phyloP scores from a whole-genome alignment of 2,329 filamentous ascomycete genomes.

The Zymoseptoria crescenta region DNA sequence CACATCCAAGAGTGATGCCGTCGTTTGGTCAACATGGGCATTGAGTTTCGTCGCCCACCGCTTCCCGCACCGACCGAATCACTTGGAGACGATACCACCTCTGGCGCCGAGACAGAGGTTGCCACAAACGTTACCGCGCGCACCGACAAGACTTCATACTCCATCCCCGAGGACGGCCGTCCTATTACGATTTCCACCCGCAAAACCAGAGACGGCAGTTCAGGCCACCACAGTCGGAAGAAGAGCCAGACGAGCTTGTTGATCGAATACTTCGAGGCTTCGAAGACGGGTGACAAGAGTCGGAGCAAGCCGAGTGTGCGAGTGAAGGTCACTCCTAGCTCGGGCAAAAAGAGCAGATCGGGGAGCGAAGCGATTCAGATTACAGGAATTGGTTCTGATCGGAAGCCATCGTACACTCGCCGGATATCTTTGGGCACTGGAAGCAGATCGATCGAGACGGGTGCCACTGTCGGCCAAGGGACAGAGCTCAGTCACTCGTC shows the following conservation, averaged over 20 bases:
- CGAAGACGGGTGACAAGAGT: slow-evolving; percentile 53
- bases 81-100: slow-evolving; percentile 44
- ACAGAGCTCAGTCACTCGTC: slow-evolving; percentile 63
- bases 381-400: slow-evolving; percentile 66
- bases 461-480: slow-evolving; percentile 19
- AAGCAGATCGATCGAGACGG: slow-evolving; percentile 34
- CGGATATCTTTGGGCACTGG: slow-evolving; percentile 54
- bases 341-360: slow-evolving; percentile 46
- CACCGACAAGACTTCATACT: slow-evolving; percentile 65
- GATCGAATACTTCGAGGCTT: slow-evolving; percentile 90
- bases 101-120: slow-evolving; percentile 43
- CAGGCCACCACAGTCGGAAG: slow-evolving; percentile 43
- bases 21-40: slow-evolving; percentile 31
- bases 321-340: slow-evolving; percentile 71
- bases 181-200: slow-evolving; percentile 84
- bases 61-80: slow-evolving; percentile 72
- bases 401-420: slow-evolving; percentile 62
- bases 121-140: slow-evolving; percentile 61
- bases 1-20: neutral
- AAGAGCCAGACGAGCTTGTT: slow-evolving; percentile 82
- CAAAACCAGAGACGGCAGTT: slow-evolving; percentile 48
- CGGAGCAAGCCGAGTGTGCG: slow-evolving; percentile 74
- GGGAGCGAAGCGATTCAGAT: slow-evolving; percentile 74
- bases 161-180: slow-evolving; percentile 76
- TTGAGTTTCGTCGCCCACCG: slow-evolving; percentile 45